Base-by-base conservation (phyloP, 2,329 filamentous ascomycete genomes). In the Emydomyces testavorans region DNA sequence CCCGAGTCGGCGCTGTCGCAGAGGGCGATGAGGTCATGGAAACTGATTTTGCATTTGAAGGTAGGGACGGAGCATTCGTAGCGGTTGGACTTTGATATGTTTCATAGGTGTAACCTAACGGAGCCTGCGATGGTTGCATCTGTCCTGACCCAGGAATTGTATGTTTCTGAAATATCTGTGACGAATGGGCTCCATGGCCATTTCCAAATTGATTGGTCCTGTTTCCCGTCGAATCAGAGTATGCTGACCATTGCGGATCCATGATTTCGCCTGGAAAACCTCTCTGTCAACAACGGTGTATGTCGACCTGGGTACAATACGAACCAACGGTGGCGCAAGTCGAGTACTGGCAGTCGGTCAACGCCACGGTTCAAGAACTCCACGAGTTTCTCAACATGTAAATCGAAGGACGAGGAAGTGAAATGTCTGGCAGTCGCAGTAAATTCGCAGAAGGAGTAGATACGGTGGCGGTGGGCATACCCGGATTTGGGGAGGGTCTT, bases 211-310 rank as follows among this genome's bases (percentile, higher is more conserved):
- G 77, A 68, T 77, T 74, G 61, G 80, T 73, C 63, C 76, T 74
- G 61, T 73, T 74, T 60, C 75, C 66, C 63, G 79, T 57, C 55
- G 63, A 71, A 66, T 84, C 80, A 64, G 76, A 69, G 67, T 85
- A 85, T 54, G 75, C 65, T 69, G 80, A 78, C 80, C 80, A 84
- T 71, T 82, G 65, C 42, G 62, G 70, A 69, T 77, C 74, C 75
- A 78, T 76, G 58, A 58, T 54, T 55, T 28, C 51, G 49, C 48
- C 47, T 28, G 18, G 29, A 23, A 7, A 40, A 47, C 42, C 23
- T 41, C 29, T 23, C 32, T 39, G 15, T 38, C 29, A 6, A n/a
- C 5, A 13, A 20, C 20, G 42, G 21, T 20, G 11, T 36, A 36
- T 37, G 29, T n/a, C 8, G 13, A 34, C 18, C 28, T 43, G 15